Evolutionary conservation across 2,329 filamentous ascomycete genomes (phyloP).

Genomic region (Neocatenulostroma microsporum): DNA sequence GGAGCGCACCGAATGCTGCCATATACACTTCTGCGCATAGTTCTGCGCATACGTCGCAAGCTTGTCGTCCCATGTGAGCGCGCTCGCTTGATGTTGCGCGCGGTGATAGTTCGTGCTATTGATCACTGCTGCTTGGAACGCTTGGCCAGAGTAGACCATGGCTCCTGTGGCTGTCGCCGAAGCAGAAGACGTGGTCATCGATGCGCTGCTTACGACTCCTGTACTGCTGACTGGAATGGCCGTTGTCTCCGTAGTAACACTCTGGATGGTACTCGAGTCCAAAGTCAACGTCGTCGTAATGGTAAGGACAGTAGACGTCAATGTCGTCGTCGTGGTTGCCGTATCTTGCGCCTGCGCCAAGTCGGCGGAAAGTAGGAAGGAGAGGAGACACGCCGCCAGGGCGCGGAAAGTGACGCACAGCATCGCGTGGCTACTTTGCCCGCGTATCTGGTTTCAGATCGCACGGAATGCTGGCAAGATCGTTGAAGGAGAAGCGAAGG

Average conservation of each 20-base stretch:
- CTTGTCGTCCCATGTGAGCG: conserved; percentile 21
- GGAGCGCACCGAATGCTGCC: conserved; percentile 23
- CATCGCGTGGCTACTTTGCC: no score
- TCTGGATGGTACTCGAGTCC: conserved; percentile 2
- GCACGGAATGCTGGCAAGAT: neutral
- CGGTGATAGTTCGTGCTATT: conserved; percentile 29
- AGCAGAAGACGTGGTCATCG: conserved; percentile 1
- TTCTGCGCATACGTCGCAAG: conserved; percentile 24
- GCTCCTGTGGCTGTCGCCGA: conserved; percentile 6
- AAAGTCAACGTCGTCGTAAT: conserved; percentile 16
- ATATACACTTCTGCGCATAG: conserved; percentile 23
- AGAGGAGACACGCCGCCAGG: conserved; percentile 12
- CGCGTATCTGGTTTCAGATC: no score
- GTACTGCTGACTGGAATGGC: conserved; percentile 4
- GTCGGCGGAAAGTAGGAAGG: conserved; percentile 7
- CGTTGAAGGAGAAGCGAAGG: neutral
- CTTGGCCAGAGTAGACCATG: conserved; percentile 12
- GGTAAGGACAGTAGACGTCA: conserved; percentile 17
- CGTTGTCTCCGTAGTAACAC: conserved; percentile 10
- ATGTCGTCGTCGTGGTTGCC: conserved; percentile 11
- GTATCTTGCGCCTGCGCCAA: conserved; percentile 6
- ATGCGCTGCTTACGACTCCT: conserved; percentile 2
- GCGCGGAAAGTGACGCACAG: conserved; percentile 11
- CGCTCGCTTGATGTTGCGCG: conserved; percentile 15
- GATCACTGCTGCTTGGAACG: conserved; percentile 16